Conservation (phyloP, 2,329 filamentous ascomycete genomes). For the Plenodomus tracheiphilus region DNA sequence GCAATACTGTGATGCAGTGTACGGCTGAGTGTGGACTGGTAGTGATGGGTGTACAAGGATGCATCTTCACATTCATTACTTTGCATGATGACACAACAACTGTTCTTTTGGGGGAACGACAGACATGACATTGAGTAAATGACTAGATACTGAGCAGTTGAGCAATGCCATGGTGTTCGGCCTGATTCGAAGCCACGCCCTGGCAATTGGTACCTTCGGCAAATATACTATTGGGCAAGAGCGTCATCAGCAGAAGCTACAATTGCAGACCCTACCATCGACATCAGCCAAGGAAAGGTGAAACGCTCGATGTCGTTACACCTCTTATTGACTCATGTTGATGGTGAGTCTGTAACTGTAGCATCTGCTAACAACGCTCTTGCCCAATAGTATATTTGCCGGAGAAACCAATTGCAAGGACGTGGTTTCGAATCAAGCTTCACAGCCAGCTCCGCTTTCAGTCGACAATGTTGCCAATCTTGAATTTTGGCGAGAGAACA, state of each 20-base stretch:
- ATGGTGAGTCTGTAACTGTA: conserved; percentile 36
- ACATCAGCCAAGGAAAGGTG: conserved; percentile 37
- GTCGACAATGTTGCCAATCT: too few relatives aligned
- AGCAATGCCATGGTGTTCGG: too few relatives aligned
- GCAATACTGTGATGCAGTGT: too few relatives aligned
- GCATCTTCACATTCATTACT: too few relatives aligned
- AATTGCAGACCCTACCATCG: conserved; percentile 34
- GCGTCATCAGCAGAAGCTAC: conserved; percentile 33
- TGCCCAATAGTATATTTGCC: conserved; percentile 47
- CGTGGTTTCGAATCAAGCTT: conserved; percentile 19
- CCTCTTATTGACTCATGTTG: conserved; percentile 36
- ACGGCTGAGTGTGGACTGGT: too few relatives aligned
- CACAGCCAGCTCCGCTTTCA: too few relatives aligned
- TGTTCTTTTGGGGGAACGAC: too few relatives aligned
- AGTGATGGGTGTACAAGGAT: too few relatives aligned
- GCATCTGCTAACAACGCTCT: conserved; percentile 32
- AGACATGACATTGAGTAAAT: too few relatives aligned
- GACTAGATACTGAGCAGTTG: too few relatives aligned
- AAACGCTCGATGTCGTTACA: conserved; percentile 40
- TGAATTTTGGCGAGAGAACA: too few relatives aligned
- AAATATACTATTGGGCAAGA: conserved; percentile 46
- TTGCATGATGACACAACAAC: too few relatives aligned
- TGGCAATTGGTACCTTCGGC: conserved; percentile 41
- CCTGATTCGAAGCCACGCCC: conserved; percentile 25
- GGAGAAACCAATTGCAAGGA: conserved; percentile 40